Evolutionary conservation across 2,329 filamentous ascomycete species (phyloP).

Genomic region (Pseudogymnoascus sp.): DNA sequence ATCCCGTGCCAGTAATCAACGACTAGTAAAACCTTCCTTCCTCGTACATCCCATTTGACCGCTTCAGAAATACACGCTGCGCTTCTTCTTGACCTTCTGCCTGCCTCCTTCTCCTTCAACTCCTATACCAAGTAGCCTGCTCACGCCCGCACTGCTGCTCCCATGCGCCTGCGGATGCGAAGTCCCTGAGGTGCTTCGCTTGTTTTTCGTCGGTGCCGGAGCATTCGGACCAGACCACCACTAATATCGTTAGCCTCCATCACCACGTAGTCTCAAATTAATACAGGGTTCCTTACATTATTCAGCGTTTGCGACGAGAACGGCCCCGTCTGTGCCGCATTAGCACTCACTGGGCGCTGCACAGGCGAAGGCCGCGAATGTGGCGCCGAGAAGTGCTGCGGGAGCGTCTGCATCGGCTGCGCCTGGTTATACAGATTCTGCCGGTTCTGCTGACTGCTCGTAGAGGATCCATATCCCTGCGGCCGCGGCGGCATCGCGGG

Average conservation of each 20-base stretch:
- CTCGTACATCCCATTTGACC: background rate
- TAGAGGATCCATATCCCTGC: background rate
- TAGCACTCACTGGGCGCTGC: conserved; percentile 24
- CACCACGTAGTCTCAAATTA: background rate
- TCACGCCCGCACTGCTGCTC: background rate
- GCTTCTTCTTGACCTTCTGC: conserved; percentile 12
- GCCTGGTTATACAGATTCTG: conserved; percentile 6
- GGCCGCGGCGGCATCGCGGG: background rate
- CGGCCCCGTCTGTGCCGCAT: background rate
- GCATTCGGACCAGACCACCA: conserved; percentile 6
- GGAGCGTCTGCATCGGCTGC: conserved; percentile 13
- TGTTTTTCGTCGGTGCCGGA: background rate
- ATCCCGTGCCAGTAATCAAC: background rate
- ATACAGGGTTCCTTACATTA: background rate
- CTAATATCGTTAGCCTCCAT: background rate
- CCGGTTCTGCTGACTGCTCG: background rate
- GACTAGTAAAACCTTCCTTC: background rate
- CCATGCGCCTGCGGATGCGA: background rate
- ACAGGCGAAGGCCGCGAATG: conserved; percentile 22
- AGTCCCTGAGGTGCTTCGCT: background rate
- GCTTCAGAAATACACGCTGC: conserved; percentile 9
- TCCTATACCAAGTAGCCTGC: background rate
- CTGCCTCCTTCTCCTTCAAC: background rate
- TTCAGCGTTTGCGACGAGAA: conserved; percentile 12
- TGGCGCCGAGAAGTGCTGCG: conserved; percentile 23